Base-by-base conservation (phyloP, 169 alveolate species). In the Plasmodium berghei region DNA sequence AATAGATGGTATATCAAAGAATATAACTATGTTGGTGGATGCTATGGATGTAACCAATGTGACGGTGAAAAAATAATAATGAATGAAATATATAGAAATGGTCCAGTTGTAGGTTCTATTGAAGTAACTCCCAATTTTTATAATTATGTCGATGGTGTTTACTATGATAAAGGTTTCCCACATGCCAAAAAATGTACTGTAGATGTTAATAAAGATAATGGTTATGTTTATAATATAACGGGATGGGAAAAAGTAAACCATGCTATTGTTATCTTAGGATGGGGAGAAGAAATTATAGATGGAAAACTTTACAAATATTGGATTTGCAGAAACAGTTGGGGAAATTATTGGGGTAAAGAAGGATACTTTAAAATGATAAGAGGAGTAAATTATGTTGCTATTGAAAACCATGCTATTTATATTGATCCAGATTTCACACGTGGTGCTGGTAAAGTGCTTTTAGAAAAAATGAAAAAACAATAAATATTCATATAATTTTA, bases 171-270 rank as follows among this genome's bases (percentile, higher is more conserved):
- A 46, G 62, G 70, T 59, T 83, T 55, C 55, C 86, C 83, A n/a
- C 90, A 83, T 42, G 90, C 90, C 3, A 67, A 34, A 28, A 83
- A 22, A 67, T 83, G 90, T 56, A 64, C 83, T 1, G 48, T 80
- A n/a, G 80, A 67, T 28, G 20, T 9, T 24, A 16, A 14, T 12
- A 56, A 48, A 2, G 40, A 59, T 46, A 24, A 9, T 0, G 42
- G 42, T 9, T 55, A 4, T 24, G 77, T 69, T 12, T 77, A 63
- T 56, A 77, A 77, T 56, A 22, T 83, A 16, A 83, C 90, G 1
- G 90, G 98, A 9, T 96, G 98, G 98, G 98, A 96, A 56, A 94
- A 93, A 90, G 96, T 97, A 4, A 94, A 95, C 49, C 98, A 96
- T 70, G 98, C 98, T 1, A 94, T 96, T 22, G 95, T 94, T n/a